Evolutionary conservation across 768 basidiomycete genomes (phyloP), one percentile per base, ranked within the genome.

Genomic region (Lyophyllum decastes): DNA sequence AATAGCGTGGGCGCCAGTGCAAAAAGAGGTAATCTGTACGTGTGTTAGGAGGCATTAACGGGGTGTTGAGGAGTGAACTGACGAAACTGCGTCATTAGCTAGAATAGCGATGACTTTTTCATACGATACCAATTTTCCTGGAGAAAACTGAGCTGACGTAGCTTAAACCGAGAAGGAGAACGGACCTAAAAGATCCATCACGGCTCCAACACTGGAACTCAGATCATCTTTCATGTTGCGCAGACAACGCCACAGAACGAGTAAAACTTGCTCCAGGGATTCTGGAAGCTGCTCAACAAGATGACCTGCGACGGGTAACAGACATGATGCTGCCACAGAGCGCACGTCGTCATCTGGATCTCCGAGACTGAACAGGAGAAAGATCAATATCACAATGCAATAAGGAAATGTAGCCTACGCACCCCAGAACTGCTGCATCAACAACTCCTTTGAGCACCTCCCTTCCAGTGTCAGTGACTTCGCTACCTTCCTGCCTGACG

Each of bases 281-380:
- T 87, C 84, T 9, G 87, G 85, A 8, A 98, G 73, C 59, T 85
- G 82, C 25, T 84, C 76, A 4, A 97, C 93, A 33, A 99, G 82
- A 59, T 88, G 86, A 1, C 81, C 79, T 0, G 92, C 87, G n/a
- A 99, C 86, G 1, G 97, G 97, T 5, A 92, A 75, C 38, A 99
- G 74, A 67, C 95, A 96, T 0, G 92, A 87, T 12, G 97, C 96
- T 1, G 95, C 95, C 0, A 97, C 95, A 0, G 94, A 89, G 40
- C 95, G 89, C 47, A 99, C 97, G 69, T 99, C 97, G 64, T 99
- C 97, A 64, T 98, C 97, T 2, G 80, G 79, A 68, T 98, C 97
- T 19, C 88, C 81, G 22, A 99, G 83, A 14, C 95, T 95, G 67
- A 35, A 16, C 64, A 41, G 33, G 57, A 55, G 24, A 21, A 51